These are phyloP conservation scores for Lanmaoa rubissima DNA, from an alignment of 768 basidiomycete genomes.

Conservation along the genomic window DNA sequence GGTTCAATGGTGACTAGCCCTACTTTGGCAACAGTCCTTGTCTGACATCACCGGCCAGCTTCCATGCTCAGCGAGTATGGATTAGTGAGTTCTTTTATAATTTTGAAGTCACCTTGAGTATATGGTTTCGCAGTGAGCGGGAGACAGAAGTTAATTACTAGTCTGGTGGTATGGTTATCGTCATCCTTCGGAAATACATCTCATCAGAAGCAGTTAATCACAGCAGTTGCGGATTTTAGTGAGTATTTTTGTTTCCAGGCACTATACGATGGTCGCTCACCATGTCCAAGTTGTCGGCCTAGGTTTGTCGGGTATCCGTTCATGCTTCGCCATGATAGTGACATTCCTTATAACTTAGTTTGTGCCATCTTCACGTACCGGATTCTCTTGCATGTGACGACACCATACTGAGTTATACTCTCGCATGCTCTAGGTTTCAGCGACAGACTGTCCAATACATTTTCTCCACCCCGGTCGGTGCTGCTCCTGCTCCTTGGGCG, in stretches of 20 bases:
- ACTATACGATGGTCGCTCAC: not conserved
- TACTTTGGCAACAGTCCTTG: not conserved
- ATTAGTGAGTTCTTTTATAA: not conserved
- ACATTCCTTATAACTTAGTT: not conserved
- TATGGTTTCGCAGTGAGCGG: constrained; percentile 5
- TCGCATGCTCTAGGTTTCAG: not conserved
- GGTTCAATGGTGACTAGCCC: constrained; percentile 3
- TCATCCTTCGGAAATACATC: not conserved
- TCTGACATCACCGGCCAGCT: constrained; percentile 1
- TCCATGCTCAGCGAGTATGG: constrained; percentile 8
- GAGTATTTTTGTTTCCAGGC: not conserved
- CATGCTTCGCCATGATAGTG: not conserved
- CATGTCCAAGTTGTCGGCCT: constrained; percentile 3
- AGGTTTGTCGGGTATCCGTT: not conserved
- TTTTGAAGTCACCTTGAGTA: not conserved
- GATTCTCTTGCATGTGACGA: not conserved
- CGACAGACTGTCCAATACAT: not conserved
- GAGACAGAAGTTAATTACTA: not conserved
- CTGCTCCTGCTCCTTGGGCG: not conserved
- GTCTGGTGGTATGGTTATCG: not conserved
- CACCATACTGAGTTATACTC: not conserved
- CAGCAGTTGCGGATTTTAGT: constrained; percentile 1
- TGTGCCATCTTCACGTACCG: not conserved
- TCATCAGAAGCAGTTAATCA: not conserved
- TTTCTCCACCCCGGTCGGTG: constrained; percentile 5